phyloP scores from a whole-genome alignment of 345 rosid genomes.

The Linum trigynum region DNA sequence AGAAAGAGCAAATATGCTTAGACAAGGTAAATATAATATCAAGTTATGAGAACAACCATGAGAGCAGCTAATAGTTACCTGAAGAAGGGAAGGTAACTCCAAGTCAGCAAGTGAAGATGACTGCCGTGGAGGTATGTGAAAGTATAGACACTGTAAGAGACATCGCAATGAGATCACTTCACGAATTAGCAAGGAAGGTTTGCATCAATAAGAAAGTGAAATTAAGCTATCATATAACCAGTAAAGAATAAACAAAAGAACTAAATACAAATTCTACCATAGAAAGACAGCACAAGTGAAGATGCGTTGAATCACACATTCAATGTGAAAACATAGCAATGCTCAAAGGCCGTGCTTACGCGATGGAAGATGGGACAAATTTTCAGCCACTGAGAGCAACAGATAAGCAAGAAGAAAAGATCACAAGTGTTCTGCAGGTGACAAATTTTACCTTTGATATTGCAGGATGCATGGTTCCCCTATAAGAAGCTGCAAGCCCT shows the following conservation, averaged over 20 bases:
- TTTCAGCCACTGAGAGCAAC: not conserved
- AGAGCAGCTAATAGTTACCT: constrained; percentile 35
- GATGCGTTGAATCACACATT: not conserved
- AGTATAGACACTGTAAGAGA: constrained; percentile 64
- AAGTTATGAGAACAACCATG: constrained; percentile 3
- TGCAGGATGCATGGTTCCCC: constrained; percentile 90
- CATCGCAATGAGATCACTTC: constrained; percentile 15
- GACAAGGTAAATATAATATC: not conserved
- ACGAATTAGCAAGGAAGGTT: not conserved
- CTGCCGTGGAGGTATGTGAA: constrained; percentile 81
- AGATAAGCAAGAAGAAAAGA: constrained; percentile 3
- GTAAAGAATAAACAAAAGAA: not conserved
- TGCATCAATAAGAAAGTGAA: not conserved
- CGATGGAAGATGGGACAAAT: not conserved
- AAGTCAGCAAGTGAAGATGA: constrained; percentile 74
- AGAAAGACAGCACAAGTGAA: not conserved
- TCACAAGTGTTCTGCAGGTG: not conserved
- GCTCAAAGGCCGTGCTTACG: not conserved
- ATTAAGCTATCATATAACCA: not conserved
- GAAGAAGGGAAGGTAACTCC: constrained; percentile 84
- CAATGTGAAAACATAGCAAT: not conserved
- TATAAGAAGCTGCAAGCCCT: constrained; percentile 91
- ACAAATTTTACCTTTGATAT: constrained; percentile 56
- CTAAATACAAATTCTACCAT: not conserved
- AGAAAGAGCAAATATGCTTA: not conserved